Percentiles rank a stretch among this genome's conserved stretches.
Conservation (phyloP, 345 rosid species). For the Triadica sebifera region DNA sequence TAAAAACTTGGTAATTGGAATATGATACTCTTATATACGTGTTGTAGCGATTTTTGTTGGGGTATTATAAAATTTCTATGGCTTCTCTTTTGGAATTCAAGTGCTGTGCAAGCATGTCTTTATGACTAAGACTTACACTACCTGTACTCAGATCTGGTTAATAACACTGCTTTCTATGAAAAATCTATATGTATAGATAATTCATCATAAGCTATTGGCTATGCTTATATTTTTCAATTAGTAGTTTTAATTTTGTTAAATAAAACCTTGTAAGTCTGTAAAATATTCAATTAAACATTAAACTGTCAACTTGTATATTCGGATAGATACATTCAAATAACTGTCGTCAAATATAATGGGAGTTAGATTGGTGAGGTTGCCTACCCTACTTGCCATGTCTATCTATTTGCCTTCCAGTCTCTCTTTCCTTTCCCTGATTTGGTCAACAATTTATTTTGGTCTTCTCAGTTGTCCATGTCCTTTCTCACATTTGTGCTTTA, state of each 20-base stretch:
- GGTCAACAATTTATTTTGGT: neutral
- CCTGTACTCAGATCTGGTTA: neutral
- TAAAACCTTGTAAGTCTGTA: too few relatives aligned
- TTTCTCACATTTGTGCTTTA: conserved; percentile 15
- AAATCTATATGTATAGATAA: neutral
- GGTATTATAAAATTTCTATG: neutral
- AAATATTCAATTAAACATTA: too few relatives aligned
- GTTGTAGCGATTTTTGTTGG: too few relatives aligned
- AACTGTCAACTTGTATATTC: neutral
- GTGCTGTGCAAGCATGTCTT: neutral
- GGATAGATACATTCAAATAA: neutral
- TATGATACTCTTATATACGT: too few relatives aligned
- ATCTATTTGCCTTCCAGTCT: neutral
- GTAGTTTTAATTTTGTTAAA: too few relatives aligned
- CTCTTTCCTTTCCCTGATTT: neutral
- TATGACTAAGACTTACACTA: neutral
- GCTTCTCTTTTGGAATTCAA: neutral
- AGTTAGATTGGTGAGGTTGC: neutral
- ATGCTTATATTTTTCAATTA: too few relatives aligned
- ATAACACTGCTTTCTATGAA: neutral
- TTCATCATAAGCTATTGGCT: neutral
- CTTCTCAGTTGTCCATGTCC: conserved; percentile 3
- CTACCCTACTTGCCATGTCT: neutral
- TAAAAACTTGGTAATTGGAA: too few relatives aligned
- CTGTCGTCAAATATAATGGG: neutral